phyloP scores from a whole-genome alignment of 306 rosid species.

The Rosa multiflora region DNA sequence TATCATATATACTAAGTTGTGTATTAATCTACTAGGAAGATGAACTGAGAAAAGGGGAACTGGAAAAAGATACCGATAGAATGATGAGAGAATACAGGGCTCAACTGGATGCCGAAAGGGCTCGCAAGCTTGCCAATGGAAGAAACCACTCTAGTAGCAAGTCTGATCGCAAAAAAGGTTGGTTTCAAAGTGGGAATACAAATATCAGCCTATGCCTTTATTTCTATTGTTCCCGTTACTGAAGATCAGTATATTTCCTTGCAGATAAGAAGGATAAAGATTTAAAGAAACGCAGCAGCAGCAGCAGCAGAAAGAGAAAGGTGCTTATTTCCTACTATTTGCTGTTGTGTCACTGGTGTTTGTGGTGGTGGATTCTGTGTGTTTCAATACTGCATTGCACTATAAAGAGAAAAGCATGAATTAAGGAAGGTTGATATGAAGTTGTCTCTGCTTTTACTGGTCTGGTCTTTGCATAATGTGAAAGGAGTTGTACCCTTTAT shows the following conservation, averaged over 20 bases:
- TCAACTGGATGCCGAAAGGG: slow-evolving; percentile 95
- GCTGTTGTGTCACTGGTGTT: not conserved
- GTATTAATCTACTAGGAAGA: slow-evolving; percentile 65
- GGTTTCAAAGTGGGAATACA: slow-evolving; percentile 17
- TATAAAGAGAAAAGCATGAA: slow-evolving; percentile 11
- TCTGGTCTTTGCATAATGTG: not conserved
- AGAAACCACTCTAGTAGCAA: slow-evolving; percentile 77
- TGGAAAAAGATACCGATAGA: slow-evolving; percentile 89
- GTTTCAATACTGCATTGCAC: not conserved
- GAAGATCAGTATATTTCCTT: slow-evolving; percentile 22
- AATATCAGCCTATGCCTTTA: not conserved
- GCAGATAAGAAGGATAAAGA: slow-evolving; percentile 81
- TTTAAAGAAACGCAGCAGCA: slow-evolving; percentile 85
- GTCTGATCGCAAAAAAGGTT: slow-evolving; percentile 72
- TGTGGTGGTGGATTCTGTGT: not conserved
- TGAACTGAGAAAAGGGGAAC: slow-evolving; percentile 84
- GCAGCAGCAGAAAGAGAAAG: slow-evolving; percentile 89
- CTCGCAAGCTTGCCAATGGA: slow-evolving; percentile 86
- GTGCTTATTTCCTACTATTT: slow-evolving; percentile 37
- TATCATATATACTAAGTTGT: not conserved
- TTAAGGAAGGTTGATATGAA: not conserved
- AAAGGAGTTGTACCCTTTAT: not conserved
- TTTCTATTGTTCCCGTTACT: slow-evolving; percentile 14
- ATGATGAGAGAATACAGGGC: slow-evolving; percentile 99
- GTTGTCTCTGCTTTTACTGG: not conserved